These are phyloP conservation scores for Pharnaceum exiguum DNA, from an alignment of 148 eudicot genomes.

Conservation along the genomic window DNA sequence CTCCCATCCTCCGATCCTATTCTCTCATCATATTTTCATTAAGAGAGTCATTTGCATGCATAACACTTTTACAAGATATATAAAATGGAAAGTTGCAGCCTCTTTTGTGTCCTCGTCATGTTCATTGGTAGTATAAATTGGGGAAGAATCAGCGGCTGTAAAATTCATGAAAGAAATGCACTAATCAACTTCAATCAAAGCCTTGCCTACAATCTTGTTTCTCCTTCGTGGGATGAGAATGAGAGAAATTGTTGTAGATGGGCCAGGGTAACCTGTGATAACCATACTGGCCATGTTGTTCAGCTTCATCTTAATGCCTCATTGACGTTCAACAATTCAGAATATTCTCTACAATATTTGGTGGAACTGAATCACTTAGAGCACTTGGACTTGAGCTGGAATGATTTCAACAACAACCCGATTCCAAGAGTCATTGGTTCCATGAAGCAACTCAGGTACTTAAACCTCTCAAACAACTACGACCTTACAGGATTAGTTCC, in stretches of 20 bases:
- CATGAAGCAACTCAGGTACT: background rate
- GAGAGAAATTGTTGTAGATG: conserved; percentile 15
- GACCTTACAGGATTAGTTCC: background rate
- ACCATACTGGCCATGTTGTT: background rate
- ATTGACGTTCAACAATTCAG: background rate
- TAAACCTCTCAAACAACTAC: background rate
- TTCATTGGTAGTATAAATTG: no score
- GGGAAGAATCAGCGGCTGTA: no score
- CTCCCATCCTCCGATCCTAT: no score
- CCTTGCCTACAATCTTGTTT: background rate
- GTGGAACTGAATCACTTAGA: background rate
- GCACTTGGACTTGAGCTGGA: conserved; percentile 10
- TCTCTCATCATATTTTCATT: no score
- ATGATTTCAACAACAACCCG: background rate
- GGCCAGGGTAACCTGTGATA: conserved; percentile 1
- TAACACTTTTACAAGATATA: no score
- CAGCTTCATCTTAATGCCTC: background rate
- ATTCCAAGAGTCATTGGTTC: conserved; percentile 6
- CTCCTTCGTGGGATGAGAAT: background rate
- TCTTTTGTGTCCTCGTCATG: no score
- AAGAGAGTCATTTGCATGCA: no score
- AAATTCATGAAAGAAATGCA: background rate
- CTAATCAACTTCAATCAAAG: conserved; percentile 2
- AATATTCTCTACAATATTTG: background rate
- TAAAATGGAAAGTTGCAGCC: no score